phyloP scores from a whole-genome alignment of 768 basidiomycete species.

The Tricholomella constricta region DNA sequence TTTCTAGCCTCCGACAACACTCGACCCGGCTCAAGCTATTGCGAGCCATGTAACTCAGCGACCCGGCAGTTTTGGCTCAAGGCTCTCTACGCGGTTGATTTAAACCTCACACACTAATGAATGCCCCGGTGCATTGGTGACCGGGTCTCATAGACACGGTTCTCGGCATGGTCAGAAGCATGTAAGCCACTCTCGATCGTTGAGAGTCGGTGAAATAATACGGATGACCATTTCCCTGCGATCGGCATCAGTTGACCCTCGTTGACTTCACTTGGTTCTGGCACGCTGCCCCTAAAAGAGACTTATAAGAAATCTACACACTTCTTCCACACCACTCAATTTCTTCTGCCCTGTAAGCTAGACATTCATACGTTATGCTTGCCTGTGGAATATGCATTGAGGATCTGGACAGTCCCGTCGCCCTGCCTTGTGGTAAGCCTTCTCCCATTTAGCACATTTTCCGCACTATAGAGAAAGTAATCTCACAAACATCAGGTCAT shows the following conservation, averaged over 20 bases:
- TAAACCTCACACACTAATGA: background rate
- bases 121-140: background rate
- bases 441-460: background rate
- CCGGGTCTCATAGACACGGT: background rate
- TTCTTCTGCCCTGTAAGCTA: background rate
- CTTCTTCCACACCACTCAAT: background rate
- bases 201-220: background rate
- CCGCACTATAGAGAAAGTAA: slow-evolving; percentile 4
- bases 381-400: slow-evolving; percentile 67
- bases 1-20: slow-evolving; percentile 34
- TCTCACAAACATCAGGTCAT: slow-evolving; percentile 45
- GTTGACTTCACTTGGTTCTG: background rate
- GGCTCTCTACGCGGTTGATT: background rate
- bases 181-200: background rate
- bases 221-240: slow-evolving; percentile 2
- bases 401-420: slow-evolving; percentile 52
- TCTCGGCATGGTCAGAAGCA: background rate
- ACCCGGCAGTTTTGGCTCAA: too few relatives aligned
- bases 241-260: background rate
- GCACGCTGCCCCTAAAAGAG: background rate
- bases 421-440: slow-evolving; percentile 62
- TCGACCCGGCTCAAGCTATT: slow-evolving; percentile 16
- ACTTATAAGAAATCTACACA: slow-evolving; percentile 13
- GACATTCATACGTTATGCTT: slow-evolving; percentile 34
- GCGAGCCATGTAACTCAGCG: background rate